phyloP scores from a whole-genome alignment of 768 basidiomycete genomes.

The Tylopilus intermedius region DNA sequence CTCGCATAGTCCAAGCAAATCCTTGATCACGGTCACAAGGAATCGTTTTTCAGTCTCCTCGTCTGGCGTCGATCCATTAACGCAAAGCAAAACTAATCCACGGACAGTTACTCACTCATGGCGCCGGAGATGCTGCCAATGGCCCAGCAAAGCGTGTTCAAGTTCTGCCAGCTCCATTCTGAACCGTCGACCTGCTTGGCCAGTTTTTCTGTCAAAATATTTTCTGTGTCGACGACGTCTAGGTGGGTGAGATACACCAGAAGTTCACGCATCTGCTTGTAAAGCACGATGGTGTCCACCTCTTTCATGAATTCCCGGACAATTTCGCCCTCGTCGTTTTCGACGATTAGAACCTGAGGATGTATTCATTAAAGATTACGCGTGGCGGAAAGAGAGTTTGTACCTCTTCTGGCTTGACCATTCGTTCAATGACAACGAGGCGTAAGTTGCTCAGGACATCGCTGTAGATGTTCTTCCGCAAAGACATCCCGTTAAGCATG shows the following conservation, averaged over 20 bases:
- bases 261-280: slow-evolving; percentile 98
- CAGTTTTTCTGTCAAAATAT: slow-evolving; percentile 94
- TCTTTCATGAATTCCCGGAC: slow-evolving; percentile 99
- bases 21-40: slow-evolving; percentile 98
- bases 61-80: slow-evolving; percentile 43
- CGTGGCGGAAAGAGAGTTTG: slow-evolving; percentile 15
- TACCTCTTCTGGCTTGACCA: slow-evolving; percentile 99
- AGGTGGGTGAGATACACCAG: slow-evolving; percentile 97
- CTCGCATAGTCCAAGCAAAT: slow-evolving; percentile 93
- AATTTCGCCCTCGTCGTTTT: slow-evolving; percentile 99
- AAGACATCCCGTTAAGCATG: slow-evolving; percentile 70
- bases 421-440: slow-evolving; percentile 93
- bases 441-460: slow-evolving; percentile 93
- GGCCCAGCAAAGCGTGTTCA: slow-evolving; percentile 99
- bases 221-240: slow-evolving; percentile 94
- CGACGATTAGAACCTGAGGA: slow-evolving; percentile 87
- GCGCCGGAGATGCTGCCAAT: slow-evolving; percentile 98
- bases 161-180: slow-evolving; percentile 99
- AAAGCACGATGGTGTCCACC: slow-evolving; percentile 94
- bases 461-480: slow-evolving; percentile 92
- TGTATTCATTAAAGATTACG: slow-evolving; percentile 5
- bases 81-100: background rate
- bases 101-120: slow-evolving; percentile 70
- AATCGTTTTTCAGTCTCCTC: slow-evolving; percentile 99
- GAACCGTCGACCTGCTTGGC: slow-evolving; percentile 95